These are phyloP conservation scores for Thelonectria rubi DNA, from an alignment of 2,329 filamentous ascomycete genomes.

Conservation along the genomic window DNA sequence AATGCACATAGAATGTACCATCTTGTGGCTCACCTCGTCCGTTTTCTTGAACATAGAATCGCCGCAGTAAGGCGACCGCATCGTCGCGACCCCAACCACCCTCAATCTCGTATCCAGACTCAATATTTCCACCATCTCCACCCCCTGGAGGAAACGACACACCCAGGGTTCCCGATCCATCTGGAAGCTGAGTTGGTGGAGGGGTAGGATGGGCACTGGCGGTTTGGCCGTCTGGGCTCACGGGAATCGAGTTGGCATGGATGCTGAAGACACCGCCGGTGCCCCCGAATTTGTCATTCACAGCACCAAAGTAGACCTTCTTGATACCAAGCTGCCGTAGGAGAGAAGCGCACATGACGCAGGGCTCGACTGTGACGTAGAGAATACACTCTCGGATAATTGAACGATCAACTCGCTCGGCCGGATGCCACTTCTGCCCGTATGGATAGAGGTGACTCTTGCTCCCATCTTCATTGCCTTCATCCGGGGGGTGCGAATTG, in stretches of 20 bases:
- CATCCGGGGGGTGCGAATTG: conserved; percentile 45
- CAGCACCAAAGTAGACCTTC: conserved; percentile 92
- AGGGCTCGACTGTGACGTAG: conserved; percentile 98
- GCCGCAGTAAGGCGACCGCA: conserved; percentile 88
- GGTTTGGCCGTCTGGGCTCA: conserved; percentile 48
- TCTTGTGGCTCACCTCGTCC: conserved; percentile 72
- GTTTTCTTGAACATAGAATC: conserved; percentile 99
- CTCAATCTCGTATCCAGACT: conserved; percentile 81
- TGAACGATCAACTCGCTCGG: conserved; percentile 67
- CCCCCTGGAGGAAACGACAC: conserved; percentile 50
- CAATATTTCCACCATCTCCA: conserved; percentile 73
- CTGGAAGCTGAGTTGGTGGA: conserved; percentile 48
- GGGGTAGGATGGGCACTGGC: conserved; percentile 53
- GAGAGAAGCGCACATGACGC: conserved; percentile 97
- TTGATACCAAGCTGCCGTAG: conserved; percentile 88
- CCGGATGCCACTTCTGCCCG: conserved; percentile 65
- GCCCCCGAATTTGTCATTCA: conserved; percentile 96
- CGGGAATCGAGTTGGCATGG: conserved; percentile 68
- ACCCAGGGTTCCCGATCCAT: conserved; percentile 49
- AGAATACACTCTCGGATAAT: conserved; percentile 78
- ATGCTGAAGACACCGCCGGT: conserved; percentile 93
- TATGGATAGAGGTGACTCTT: conserved; percentile 69
- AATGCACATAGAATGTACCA: not conserved
- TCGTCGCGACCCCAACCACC: conserved; percentile 91
- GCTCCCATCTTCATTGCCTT: conserved; percentile 62